Evolutionary conservation across 371 early-diverging fungal genomes (phyloP).

Genomic region (Coemansia sp.): DNA sequence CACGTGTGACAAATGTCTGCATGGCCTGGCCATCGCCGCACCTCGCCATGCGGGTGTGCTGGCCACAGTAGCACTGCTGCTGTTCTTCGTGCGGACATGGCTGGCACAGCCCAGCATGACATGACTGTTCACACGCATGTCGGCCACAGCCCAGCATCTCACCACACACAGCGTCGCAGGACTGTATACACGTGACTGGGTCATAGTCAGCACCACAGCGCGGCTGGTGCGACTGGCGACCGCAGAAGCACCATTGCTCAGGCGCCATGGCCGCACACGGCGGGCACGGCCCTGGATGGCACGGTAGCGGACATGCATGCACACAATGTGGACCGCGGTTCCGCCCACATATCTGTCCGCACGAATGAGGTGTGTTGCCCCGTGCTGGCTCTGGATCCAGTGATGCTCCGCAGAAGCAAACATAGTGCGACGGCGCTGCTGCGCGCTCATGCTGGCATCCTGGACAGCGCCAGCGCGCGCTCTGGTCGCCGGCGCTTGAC

Average conservation of each 20-base stretch:
- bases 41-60: conserved; percentile 57
- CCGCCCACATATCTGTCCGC: conserved; percentile 71
- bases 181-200: conserved; percentile 54
- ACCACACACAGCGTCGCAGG: conserved; percentile 69
- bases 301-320: conserved; percentile 59
- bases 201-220: conserved; percentile 70
- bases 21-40: conserved; percentile 61
- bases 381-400: conserved; percentile 64
- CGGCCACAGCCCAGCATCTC: conserved; percentile 71
- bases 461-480: conserved; percentile 82
- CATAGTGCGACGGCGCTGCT: conserved; percentile 67
- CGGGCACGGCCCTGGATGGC: conserved; percentile 95
- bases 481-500: conserved; percentile 50
- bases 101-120: conserved; percentile 70
- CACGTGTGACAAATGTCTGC: conserved; percentile 5
- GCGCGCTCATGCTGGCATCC: conserved; percentile 82
- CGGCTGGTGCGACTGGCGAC: conserved; percentile 62
- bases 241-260: conserved; percentile 77
- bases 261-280: conserved; percentile 84
- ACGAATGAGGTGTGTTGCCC: conserved; percentile 79
- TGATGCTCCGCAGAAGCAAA: conserved; percentile 88
- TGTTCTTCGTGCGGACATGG: conserved; percentile 61
- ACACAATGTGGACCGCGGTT: conserved; percentile 47
- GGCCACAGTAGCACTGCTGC: conserved; percentile 75
- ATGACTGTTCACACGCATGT: conserved; percentile 65